Evolutionary conservation across 1,139 yeast species (phyloP), one percentile per base, ranked within the genome.

Genomic region (Blastobotrys petasosporus): DNA sequence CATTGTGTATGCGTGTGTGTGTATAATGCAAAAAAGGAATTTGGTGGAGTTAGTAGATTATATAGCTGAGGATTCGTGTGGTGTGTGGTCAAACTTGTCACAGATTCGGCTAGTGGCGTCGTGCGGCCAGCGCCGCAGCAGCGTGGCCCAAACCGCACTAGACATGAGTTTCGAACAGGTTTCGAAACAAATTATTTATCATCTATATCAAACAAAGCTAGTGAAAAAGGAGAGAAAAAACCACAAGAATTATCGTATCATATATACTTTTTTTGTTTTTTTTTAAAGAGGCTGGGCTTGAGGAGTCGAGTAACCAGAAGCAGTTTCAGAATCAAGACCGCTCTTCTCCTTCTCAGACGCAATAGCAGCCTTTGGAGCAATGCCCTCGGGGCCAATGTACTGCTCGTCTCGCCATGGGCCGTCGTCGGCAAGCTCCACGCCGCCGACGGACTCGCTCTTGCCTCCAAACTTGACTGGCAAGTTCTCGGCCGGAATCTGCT

Each of bases 371-470:
- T 47, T 35, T 12, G 68, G 68, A 6, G 67, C 68, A 46, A 54
- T 36, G 23, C 68, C 69, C 50, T 66, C 70, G 39, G 70, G 70
- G 4, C 70, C 70, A 44, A 88, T 81, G 68, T 63, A 90, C 67
- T 83, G 60, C 20, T 82, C 73, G 54, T 90, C 94, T 75, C 97
- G 85, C 98, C 98, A 92, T 53, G 98, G 98, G 54, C 98, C 98
- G 55, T 82, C 74, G 64, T 92, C 98, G 44, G 94, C 81, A 61
- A 92, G 73, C 68, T 82, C 86, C 54, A 92, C 77, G 31, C 95
- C 71, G 57, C 94, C 90, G 40, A 77, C 83, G 38, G 80, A 81
- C 54, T 69, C 76, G 37, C 94, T 82, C 55, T 64, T 64, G 57
- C 98, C 98, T 53, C 98, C 98, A 61, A 85, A 90, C 70, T 86